These are phyloP conservation scores for Stagonosporopsis vannaccii DNA, from an alignment of 2,329 filamentous ascomycete genomes.

Conservation along the genomic window DNA sequence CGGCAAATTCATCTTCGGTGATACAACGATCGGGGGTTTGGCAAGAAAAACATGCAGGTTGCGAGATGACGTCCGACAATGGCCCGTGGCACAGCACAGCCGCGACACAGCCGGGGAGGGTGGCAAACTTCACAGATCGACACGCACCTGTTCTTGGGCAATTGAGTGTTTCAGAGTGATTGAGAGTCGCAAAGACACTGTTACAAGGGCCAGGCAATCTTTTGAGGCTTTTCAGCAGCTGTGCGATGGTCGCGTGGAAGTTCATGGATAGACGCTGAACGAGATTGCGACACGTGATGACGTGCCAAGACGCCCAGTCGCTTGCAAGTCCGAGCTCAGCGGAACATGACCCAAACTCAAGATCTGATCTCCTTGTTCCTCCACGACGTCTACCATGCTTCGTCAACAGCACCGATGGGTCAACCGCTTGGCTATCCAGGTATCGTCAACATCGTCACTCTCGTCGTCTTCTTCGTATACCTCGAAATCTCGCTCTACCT, in stretches of 20 bases:
- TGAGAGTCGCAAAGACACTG: neutral
- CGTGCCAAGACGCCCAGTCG: slow-evolving; percentile 8
- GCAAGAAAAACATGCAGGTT: slow-evolving; percentile 11
- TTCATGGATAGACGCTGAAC: neutral
- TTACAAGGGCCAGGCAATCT: neutral
- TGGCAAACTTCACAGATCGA: slow-evolving; percentile 13
- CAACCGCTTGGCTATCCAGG: slow-evolving; percentile 32
- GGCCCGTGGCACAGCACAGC: slow-evolving; percentile 15
- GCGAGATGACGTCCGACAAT: slow-evolving; percentile 19
- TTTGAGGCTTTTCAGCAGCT: neutral
- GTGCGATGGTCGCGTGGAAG: neutral
- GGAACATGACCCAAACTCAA: neutral
- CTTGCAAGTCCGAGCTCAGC: slow-evolving; percentile 7
- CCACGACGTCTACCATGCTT: slow-evolving; percentile 27
- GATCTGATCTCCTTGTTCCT: slow-evolving; percentile 7
- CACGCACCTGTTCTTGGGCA: neutral
- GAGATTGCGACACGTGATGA: slow-evolving; percentile 2
- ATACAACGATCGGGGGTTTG: slow-evolving; percentile 3
- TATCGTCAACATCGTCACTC: slow-evolving; percentile 45
- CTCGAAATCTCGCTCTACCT: slow-evolving; percentile 39
- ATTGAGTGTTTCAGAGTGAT: neutral
- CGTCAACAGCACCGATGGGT: slow-evolving; percentile 31
- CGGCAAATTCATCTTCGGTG: slow-evolving; percentile 3
- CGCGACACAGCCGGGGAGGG: slow-evolving; percentile 14
- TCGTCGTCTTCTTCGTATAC: slow-evolving; percentile 44